Percentiles rank a stretch among this genome's conserved stretches.
phyloP scores from a whole-genome alignment of 441 rosid genomes.

The Adansonia rubrostipa region DNA sequence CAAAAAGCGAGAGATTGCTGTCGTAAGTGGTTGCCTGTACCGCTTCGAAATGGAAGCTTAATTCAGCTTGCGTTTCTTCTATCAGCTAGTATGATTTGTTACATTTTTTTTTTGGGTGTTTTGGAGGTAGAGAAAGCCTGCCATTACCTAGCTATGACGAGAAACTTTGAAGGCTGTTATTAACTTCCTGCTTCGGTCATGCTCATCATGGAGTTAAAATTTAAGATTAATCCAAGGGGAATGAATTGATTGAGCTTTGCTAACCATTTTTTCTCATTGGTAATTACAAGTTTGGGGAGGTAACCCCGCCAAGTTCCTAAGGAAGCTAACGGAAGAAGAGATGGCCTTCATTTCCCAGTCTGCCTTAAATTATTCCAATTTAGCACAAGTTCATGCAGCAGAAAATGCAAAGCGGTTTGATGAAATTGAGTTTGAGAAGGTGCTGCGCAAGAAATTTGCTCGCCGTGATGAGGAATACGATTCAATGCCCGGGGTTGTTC shows the following conservation, averaged over 20 bases:
- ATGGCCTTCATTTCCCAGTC: slow-evolving; percentile 61
- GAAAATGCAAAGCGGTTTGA: slow-evolving; percentile 66
- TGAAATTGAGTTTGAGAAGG: slow-evolving; percentile 63
- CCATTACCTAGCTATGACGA: neutral
- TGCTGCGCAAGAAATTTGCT: slow-evolving; percentile 62
- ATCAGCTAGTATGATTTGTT: neutral
- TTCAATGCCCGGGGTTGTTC: slow-evolving; percentile 56
- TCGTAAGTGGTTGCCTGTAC: neutral
- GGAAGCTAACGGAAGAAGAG: slow-evolving; percentile 76
- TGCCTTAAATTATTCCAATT: slow-evolving; percentile 53
- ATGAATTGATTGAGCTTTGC: neutral
- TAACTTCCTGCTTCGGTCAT: neutral
- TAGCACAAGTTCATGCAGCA: slow-evolving; percentile 66
- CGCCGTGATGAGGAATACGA: slow-evolving; percentile 62
- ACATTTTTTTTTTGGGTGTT: neutral
- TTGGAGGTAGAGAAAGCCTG: slow-evolving; percentile 5
- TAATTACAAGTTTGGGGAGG: slow-evolving; percentile 71
- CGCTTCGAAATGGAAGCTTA: neutral
- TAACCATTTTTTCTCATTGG: slow-evolving; percentile 6
- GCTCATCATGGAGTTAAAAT: neutral
- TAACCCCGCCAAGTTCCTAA: slow-evolving; percentile 65
- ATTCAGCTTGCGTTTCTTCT: neutral
- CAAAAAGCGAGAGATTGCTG: neutral
- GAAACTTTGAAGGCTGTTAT: neutral
- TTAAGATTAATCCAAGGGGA: neutral